phyloP scores from a whole-genome alignment of 129 eudicot genomes.

The Tanacetum coccineum region DNA sequence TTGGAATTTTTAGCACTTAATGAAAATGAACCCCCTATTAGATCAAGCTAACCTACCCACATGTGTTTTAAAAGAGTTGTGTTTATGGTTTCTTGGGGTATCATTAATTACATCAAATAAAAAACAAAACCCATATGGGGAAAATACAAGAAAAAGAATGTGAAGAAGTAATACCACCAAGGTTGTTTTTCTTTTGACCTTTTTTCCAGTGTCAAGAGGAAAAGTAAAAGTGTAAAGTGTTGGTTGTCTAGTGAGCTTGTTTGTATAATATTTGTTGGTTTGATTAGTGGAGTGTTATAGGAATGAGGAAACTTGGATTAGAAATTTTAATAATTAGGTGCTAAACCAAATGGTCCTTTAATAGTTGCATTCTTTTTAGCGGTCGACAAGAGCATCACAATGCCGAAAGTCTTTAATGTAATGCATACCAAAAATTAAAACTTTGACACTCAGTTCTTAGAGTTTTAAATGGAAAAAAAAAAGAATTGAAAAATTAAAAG shows the following conservation, averaged over 20 bases:
- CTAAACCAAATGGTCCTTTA: neutral
- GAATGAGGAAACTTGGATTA: neutral
- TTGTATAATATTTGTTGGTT: neutral
- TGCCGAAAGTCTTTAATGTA: too few relatives aligned
- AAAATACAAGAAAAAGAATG: conserved; percentile 25
- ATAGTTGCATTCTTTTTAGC: too few relatives aligned
- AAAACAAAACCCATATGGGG: conserved; percentile 15
- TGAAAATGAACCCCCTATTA: conserved; percentile 25
- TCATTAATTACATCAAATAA: conserved; percentile 23
- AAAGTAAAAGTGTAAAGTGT: neutral
- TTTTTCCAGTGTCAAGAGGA: conserved; percentile 4
- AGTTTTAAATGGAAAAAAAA: too few relatives aligned
- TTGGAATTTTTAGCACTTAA: conserved; percentile 1
- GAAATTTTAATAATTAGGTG: neutral
- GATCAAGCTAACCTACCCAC: conserved; percentile 25
- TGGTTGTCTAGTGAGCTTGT: neutral
- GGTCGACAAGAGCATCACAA: too few relatives aligned
- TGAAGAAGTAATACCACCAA: conserved; percentile 37
- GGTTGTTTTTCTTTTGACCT: conserved; percentile 23
- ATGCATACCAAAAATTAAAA: too few relatives aligned
- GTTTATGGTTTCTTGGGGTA: conserved; percentile 12
- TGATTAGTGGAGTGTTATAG: conserved; percentile 16
- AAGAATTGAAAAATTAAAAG: too few relatives aligned
- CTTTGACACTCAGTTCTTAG: too few relatives aligned
- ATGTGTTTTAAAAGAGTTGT: conserved; percentile 7